Conservation (phyloP, 176 grass and related monocot genomes). For the Themeda triandra region DNA sequence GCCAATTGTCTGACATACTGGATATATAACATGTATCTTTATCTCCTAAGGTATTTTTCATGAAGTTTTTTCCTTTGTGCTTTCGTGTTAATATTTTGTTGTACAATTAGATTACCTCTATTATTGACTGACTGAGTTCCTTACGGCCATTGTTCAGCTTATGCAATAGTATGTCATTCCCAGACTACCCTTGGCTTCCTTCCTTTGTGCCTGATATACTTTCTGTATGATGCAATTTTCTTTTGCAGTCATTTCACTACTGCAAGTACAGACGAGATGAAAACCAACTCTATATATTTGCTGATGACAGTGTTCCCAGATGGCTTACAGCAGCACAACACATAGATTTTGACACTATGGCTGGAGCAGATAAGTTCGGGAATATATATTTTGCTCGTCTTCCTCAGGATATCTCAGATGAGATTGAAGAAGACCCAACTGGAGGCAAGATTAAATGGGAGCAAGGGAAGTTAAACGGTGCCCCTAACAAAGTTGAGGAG, state of each 20-base stretch:
- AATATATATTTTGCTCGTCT: constrained; percentile 96
- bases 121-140: constrained; percentile 5
- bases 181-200: neutral
- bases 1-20: neutral
- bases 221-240: constrained; percentile 29
- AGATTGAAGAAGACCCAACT: constrained; percentile 98
- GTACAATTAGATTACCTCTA: neutral
- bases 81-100: neutral
- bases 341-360: constrained; percentile 99
- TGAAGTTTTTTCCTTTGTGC: neutral
- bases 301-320: constrained; percentile 90
- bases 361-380: constrained; percentile 96
- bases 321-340: constrained; percentile 94
- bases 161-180: neutral
- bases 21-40: neutral
- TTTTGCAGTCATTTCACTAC: constrained; percentile 91
- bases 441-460: constrained; percentile 99
- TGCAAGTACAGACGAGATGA: constrained; percentile 99
- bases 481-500: constrained; percentile 97
- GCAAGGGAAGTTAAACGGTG: constrained; percentile 92
- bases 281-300: constrained; percentile 96
- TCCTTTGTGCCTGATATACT: constrained; percentile 31
- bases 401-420: constrained; percentile 90
- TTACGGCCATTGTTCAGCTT: neutral
- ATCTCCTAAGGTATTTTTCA: neutral